phyloP scores from a whole-genome alignment of 2,329 filamentous ascomycete species.

The Atkinsonella hypoxylon region DNA sequence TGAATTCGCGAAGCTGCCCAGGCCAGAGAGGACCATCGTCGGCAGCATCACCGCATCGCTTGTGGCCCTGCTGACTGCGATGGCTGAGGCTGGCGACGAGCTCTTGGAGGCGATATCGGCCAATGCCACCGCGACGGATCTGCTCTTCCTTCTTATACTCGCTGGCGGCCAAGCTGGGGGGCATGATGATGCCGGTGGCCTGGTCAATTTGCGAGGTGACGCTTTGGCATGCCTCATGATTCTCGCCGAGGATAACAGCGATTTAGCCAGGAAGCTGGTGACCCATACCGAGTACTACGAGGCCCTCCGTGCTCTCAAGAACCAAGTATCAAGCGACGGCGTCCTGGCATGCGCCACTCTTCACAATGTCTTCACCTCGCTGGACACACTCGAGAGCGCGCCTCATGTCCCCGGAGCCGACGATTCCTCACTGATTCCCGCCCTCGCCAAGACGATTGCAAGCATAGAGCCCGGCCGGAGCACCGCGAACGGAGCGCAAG shows the following conservation, averaged over 20 bases:
- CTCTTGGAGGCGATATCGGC: conserved; percentile 42
- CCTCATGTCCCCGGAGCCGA: conserved; percentile 16
- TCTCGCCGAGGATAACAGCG: conserved; percentile 47
- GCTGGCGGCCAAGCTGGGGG: conserved; percentile 30
- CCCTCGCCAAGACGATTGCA: conserved; percentile 22
- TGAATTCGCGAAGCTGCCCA: conserved; percentile 34
- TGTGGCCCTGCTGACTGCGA: conserved; percentile 36
- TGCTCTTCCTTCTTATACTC: conserved; percentile 42
- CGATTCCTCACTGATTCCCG: conserved; percentile 24
- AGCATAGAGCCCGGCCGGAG: conserved; percentile 15
- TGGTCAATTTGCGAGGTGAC: conserved; percentile 30
- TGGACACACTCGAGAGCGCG: conserved; percentile 14
- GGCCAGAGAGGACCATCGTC: conserved; percentile 39
- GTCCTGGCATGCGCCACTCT: conserved; percentile 48
- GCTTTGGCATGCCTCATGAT: conserved; percentile 43
- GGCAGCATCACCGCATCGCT: conserved; percentile 44
- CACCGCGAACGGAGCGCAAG: conserved; percentile 19
- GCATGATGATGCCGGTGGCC: conserved; percentile 30
- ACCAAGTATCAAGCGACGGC: conserved; percentile 33
- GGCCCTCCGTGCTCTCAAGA: conserved; percentile 35
- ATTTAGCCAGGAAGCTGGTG: conserved; percentile 40
- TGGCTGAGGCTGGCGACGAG: conserved; percentile 49
- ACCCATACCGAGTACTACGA: conserved; percentile 35
- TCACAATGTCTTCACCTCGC: conserved; percentile 47
- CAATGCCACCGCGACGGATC: conserved; percentile 35